Evolutionary conservation across 441 rosid species (phyloP).

Genomic region (Pelargonium myrrhifolium): DNA sequence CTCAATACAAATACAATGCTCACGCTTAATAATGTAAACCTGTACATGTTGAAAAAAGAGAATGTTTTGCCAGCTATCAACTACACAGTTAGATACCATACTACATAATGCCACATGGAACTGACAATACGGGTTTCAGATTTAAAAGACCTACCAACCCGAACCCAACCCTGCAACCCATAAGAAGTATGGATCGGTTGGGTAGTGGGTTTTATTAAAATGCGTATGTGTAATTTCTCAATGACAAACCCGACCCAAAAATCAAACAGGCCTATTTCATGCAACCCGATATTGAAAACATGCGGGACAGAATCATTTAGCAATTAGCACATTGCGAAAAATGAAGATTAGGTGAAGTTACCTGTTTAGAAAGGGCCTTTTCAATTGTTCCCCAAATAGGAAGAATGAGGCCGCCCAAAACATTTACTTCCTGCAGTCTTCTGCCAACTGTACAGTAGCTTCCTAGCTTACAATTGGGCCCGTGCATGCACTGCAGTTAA

Average conservation of each 20-base stretch:
- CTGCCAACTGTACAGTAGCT: slow-evolving; percentile 90
- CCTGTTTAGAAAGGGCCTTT: slow-evolving; percentile 97
- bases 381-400: slow-evolving; percentile 98
- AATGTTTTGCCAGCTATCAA: neutral
- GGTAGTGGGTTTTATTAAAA: too few species aligned
- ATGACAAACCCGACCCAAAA: too few species aligned
- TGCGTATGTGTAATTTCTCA: too few species aligned
- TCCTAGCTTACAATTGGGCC: slow-evolving; percentile 87
- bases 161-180: too few species aligned
- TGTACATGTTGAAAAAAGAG: neutral
- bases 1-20: neutral
- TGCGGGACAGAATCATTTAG: neutral
- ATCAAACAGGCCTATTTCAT: too few species aligned
- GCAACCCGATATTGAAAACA: too few species aligned
- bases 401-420: slow-evolving; percentile 96
- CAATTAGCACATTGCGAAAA: neutral
- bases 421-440: slow-evolving; percentile 87
- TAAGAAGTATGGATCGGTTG: too few species aligned
- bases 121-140: too few species aligned
- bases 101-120: too few species aligned
- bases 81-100: too few species aligned
- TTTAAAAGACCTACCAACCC: too few species aligned
- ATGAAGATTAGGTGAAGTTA: slow-evolving; percentile 17
- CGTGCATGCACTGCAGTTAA: slow-evolving; percentile 91
- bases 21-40: neutral